Evolutionary conservation across 1,284 basidiomycete genomes (phyloP).

Genomic region (Apiotrichum sp.): DNA sequence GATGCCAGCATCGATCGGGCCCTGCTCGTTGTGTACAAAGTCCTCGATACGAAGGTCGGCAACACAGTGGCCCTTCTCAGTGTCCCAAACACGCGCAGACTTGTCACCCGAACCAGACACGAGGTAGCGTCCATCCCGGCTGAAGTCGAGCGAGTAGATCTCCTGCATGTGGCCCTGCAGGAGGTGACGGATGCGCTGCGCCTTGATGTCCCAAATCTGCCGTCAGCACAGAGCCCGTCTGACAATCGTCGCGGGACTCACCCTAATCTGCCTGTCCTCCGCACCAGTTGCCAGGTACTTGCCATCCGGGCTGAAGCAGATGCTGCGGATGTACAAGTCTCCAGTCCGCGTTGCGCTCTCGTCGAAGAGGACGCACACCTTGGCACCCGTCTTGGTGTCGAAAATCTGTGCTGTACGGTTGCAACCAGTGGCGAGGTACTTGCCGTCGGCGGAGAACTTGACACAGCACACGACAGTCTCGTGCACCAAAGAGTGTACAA

Average conservation of each 20-base stretch:
- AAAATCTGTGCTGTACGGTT: slow-evolving; percentile 86
- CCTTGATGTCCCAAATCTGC: slow-evolving; percentile 80
- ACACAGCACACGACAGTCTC: slow-evolving; percentile 95
- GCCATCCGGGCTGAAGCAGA: slow-evolving; percentile 77
- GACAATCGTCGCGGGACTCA: too few species aligned
- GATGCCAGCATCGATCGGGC: slow-evolving; percentile 65
- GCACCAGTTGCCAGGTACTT: slow-evolving; percentile 74
- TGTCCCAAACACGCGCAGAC: slow-evolving; percentile 84
- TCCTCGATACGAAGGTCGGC: slow-evolving; percentile 50
- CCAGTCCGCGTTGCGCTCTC: slow-evolving; percentile 59
- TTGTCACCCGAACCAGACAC: slow-evolving; percentile 86
- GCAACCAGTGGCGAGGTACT: slow-evolving; percentile 82
- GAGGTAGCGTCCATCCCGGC: slow-evolving; percentile 69
- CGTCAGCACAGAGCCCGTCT: too few species aligned
- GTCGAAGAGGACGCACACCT: slow-evolving; percentile 68
- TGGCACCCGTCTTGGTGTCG: slow-evolving; percentile 74
- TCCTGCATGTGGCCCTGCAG: slow-evolving; percentile 83
- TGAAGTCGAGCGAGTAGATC: slow-evolving; percentile 86
- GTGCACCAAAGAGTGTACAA: slow-evolving; percentile 87
- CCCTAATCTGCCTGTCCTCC: slow-evolving; percentile 74
- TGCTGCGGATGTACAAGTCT: slow-evolving; percentile 76
- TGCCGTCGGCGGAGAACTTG: slow-evolving; percentile 81
- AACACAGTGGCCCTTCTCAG: slow-evolving; percentile 56
- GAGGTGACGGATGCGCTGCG: slow-evolving; percentile 62
- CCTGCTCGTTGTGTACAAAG: slow-evolving; percentile 50